phyloP scores from a whole-genome alignment of 23 red algal genomes.

The Cyanidioschyzon merolae region DNA sequence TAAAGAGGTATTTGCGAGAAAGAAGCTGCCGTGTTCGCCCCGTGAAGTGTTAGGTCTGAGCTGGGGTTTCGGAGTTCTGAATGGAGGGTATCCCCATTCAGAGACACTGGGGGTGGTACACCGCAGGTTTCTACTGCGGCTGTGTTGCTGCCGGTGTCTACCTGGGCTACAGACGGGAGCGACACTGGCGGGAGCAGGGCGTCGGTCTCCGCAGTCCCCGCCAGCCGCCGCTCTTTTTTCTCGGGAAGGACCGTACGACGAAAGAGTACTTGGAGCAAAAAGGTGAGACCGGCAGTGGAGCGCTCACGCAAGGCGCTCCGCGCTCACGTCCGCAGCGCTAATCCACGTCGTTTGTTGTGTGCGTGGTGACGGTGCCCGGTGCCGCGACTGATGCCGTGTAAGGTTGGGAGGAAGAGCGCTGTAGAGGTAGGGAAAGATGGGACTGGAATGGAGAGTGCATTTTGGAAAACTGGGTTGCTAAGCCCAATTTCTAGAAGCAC shows the following conservation, averaged over 20 bases:
- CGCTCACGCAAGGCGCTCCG: neutral
- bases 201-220: neutral
- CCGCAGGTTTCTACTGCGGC: neutral
- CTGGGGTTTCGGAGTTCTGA: neutral
- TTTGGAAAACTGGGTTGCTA: too few relatives aligned
- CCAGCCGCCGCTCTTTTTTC: neutral
- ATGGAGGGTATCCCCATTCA: neutral
- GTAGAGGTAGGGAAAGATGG: too few relatives aligned
- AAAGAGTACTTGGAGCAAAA: slow-evolving; percentile 2
- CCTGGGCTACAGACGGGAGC: neutral
- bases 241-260: neutral
- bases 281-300: neutral
- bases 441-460: too few relatives aligned
- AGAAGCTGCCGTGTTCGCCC: too few relatives aligned
- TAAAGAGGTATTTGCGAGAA: too few relatives aligned
- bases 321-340: neutral
- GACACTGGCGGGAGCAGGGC: slow-evolving; percentile 7
- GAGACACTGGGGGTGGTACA: slow-evolving; percentile 11
- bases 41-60: too few relatives aligned
- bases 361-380: too few relatives aligned
- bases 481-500: too few relatives aligned
- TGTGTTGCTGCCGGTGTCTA: slow-evolving; percentile 3
- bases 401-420: neutral
- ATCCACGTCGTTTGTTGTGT: too few relatives aligned
- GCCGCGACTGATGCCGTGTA: too few relatives aligned